These are phyloP conservation scores for Hypoxylon sp. DNA, from an alignment of 2,329 filamentous ascomycete species.

Conservation along the genomic window DNA sequence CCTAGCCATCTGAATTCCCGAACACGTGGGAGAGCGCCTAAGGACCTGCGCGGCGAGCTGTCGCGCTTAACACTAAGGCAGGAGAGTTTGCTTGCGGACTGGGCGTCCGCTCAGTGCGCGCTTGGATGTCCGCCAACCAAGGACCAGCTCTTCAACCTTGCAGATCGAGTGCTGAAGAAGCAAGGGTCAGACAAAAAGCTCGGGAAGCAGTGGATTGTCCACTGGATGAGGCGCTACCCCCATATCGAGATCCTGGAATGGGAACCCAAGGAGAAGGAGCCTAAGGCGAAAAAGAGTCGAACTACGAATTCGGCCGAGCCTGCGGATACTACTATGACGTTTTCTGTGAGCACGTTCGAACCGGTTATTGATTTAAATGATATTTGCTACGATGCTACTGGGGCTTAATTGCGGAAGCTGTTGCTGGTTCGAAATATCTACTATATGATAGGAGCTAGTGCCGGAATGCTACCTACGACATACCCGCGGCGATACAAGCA, in stretches of 20 bases:
- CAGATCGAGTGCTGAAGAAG: slow-evolving; percentile 46
- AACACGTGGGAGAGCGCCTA: slow-evolving; percentile 40
- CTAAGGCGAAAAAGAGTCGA: slow-evolving; percentile 16
- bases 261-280: slow-evolving; percentile 32
- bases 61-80: slow-evolving; percentile 46
- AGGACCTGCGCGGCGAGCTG: slow-evolving; percentile 44
- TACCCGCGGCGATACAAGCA: neutral
- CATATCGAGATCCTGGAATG: slow-evolving; percentile 45
- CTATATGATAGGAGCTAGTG: neutral
- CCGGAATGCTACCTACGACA: neutral
- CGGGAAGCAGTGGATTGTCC: slow-evolving; percentile 51
- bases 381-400: slow-evolving; percentile 14
- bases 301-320: neutral
- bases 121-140: slow-evolving; percentile 49
- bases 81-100: slow-evolving; percentile 50
- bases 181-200: slow-evolving; percentile 40
- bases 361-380: slow-evolving; percentile 12
- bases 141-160: slow-evolving; percentile 48
- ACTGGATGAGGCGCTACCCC: slow-evolving; percentile 49
- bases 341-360: slow-evolving; percentile 22
- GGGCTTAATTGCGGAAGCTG: neutral
- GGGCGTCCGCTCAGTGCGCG: slow-evolving; percentile 45
- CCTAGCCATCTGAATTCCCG: slow-evolving; percentile 48
- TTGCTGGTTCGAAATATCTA: neutral
- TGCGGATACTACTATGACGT: slow-evolving; percentile 1